Conservation (phyloP, 73 alveolate genomes). For the Paramecium caudatum region DNA sequence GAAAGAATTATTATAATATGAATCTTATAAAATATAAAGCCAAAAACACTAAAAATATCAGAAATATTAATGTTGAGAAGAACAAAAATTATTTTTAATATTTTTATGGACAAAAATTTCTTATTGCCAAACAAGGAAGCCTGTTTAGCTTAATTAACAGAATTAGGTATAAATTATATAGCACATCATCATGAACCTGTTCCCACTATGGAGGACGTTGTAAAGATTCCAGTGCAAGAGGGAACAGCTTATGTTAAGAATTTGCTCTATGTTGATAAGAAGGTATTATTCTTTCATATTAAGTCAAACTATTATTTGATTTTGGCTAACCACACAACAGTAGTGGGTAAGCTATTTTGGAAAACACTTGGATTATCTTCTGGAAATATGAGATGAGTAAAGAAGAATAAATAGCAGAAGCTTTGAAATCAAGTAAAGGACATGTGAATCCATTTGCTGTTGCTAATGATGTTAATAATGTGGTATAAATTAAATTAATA, state of each 20-base stretch:
- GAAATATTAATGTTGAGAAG: background rate
- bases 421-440: slow-evolving; percentile 91
- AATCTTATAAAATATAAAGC: too few species aligned
- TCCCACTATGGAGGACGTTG: slow-evolving; percentile 44
- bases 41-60: background rate
- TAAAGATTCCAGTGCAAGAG: background rate
- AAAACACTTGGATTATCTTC: slow-evolving; percentile 92
- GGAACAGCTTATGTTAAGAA: slow-evolving; percentile 84
- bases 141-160: slow-evolving; percentile 26
- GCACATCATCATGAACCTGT: slow-evolving; percentile 54
- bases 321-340: slow-evolving; percentile 92
- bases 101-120: slow-evolving; percentile 14
- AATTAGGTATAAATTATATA: slow-evolving; percentile 2
- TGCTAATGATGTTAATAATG: slow-evolving; percentile 90
- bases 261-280: slow-evolving; percentile 94
- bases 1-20: too few species aligned
- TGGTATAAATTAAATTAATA: slow-evolving; percentile 60
- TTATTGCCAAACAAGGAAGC: slow-evolving; percentile 17
- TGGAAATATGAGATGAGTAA: slow-evolving; percentile 95
- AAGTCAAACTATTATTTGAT: slow-evolving; percentile 84
- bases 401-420: slow-evolving; percentile 83
- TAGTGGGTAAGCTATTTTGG: slow-evolving; percentile 89
- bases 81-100: slow-evolving; percentile 21
- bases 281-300: slow-evolving; percentile 79
- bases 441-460: slow-evolving; percentile 94